A percentile compares a stretch with the other conserved stretches of the same genome.
Conservation (phyloP, 495 filamentous ascomycete genomes). For the Lasiosphaeria ovina region DNA sequence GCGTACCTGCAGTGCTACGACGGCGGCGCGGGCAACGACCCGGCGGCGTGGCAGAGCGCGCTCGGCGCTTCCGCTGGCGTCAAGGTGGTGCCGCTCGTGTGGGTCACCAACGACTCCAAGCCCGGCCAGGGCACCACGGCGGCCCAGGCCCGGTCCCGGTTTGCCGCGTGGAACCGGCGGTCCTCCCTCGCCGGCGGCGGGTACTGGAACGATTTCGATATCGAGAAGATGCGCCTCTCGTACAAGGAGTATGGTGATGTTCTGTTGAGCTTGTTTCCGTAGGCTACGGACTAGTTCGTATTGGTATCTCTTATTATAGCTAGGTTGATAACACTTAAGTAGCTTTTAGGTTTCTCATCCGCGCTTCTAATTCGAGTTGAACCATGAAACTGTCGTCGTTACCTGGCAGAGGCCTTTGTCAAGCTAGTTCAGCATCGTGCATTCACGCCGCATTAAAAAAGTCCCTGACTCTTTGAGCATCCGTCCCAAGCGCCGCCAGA, state of each 20-base stretch:
- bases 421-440: too few relatives aligned
- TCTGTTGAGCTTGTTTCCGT: slow-evolving; percentile 35
- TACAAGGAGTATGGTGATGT: slow-evolving; percentile 39
- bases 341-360: too few relatives aligned
- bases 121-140: slow-evolving; percentile 36
- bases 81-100: slow-evolving; percentile 44
- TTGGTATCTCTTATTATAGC: too few relatives aligned
- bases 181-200: slow-evolving; percentile 38
- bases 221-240: slow-evolving; percentile 43
- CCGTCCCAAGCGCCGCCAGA: too few relatives aligned
- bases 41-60: slow-evolving; percentile 32
- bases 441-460: too few relatives aligned
- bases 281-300: too few relatives aligned
- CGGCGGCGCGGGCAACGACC: slow-evolving; percentile 40
- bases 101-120: slow-evolving; percentile 47
- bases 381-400: too few relatives aligned
- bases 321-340: too few relatives aligned
- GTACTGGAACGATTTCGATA: slow-evolving; percentile 48
- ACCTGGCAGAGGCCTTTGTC: too few relatives aligned
- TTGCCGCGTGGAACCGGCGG: slow-evolving; percentile 31
- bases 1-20: slow-evolving; percentile 45
- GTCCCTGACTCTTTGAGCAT: too few relatives aligned
- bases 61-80: slow-evolving; percentile 35
- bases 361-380: too few relatives aligned
- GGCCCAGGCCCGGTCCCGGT: slow-evolving; percentile 33